Evolutionary conservation across 306 rosid species (phyloP).

Genomic region (Corylus heterophylla): DNA sequence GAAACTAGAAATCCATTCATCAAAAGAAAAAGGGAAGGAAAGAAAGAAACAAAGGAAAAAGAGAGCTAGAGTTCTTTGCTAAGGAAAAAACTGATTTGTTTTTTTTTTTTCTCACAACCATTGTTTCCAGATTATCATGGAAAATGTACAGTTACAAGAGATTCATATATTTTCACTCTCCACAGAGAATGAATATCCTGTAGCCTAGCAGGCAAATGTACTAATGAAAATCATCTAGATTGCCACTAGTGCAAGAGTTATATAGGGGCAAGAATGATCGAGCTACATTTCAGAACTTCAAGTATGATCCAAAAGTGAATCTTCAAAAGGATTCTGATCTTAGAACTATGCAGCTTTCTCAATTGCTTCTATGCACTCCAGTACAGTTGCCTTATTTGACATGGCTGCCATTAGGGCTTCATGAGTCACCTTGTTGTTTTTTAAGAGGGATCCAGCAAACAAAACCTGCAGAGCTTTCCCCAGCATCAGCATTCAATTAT

Average conservation of each 20-base stretch:
- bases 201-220: not conserved
- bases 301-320: conserved; percentile 10
- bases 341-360: conserved; percentile 56
- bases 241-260: conserved; percentile 1
- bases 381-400: conserved; percentile 63
- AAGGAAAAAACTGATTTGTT: too few relatives aligned
- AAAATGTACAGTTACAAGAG: not conserved
- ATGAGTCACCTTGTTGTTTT: conserved; percentile 66
- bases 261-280: not conserved
- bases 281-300: not conserved
- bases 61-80: too few relatives aligned
- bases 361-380: conserved; percentile 81
- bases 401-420: conserved; percentile 71
- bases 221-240: not conserved
- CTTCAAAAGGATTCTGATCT: not conserved
- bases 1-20: too few relatives aligned
- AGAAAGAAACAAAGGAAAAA: too few relatives aligned
- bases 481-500: not conserved
- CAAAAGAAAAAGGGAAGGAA: too few relatives aligned
- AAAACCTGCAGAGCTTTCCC: conserved; percentile 50
- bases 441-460: conserved; percentile 78
- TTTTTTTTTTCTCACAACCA: too few relatives aligned
- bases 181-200: not conserved
- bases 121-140: not conserved
- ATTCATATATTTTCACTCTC: not conserved